Conservation (phyloP, 192 early-diverging fungal species). For the Coemansia reversa region DNA sequence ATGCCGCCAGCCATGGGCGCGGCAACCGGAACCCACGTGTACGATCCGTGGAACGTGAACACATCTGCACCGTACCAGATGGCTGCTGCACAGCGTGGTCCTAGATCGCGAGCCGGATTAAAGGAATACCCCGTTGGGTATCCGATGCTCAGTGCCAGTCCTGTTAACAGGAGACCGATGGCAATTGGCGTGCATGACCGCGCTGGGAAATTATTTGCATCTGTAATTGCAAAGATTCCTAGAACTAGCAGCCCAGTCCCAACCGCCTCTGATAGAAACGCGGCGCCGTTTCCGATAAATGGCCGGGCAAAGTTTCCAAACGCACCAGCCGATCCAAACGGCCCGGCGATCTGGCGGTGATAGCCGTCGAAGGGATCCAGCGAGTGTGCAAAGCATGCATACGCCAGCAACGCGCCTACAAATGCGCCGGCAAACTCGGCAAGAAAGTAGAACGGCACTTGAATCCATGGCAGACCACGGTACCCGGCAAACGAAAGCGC, state of each 20-base stretch:
- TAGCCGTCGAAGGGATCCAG: constrained; percentile 51
- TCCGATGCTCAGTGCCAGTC: constrained; percentile 59
- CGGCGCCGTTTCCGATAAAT: constrained; percentile 54
- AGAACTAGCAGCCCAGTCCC: constrained; percentile 65
- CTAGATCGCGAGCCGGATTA: constrained; percentile 79
- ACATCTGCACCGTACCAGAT: constrained; percentile 67
- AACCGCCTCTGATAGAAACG: constrained; percentile 58
- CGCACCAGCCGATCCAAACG: constrained; percentile 44
- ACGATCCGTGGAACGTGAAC: constrained; percentile 65
- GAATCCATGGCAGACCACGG: constrained; percentile 55
- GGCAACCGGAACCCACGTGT: constrained; percentile 71
- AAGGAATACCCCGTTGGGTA: constrained; percentile 63
- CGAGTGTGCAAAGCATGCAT: constrained; percentile 49
- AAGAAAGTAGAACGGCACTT: constrained; percentile 54
- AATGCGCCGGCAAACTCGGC: constrained; percentile 58
- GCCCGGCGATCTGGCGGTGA: constrained; percentile 40
- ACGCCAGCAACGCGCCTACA: constrained; percentile 51
- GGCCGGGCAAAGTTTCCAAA: constrained; percentile 54
- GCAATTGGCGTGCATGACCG: constrained; percentile 55
- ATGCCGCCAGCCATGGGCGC: constrained; percentile 64
- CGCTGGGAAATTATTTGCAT: constrained; percentile 57
- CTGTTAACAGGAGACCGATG: constrained; percentile 60
- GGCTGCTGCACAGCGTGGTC: constrained; percentile 66
- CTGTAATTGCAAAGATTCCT: constrained; percentile 60
- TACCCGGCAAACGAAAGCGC: constrained; percentile 52